Conservation (phyloP, 2,329 filamentous ascomycete genomes). For the Endocalyx cinctus region DNA sequence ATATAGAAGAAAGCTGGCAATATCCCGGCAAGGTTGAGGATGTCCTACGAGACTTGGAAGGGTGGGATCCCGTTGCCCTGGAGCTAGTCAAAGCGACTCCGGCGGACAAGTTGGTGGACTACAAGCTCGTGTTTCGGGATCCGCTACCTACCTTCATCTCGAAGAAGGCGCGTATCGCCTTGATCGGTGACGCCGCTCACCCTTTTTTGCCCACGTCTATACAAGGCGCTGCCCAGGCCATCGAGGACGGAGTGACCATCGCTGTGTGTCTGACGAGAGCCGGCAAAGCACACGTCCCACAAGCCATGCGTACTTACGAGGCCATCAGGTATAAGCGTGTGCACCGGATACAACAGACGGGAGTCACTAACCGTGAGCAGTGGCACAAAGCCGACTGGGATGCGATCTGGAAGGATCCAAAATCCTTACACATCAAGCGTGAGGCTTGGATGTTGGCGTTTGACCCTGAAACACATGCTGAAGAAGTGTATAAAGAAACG, state of each 20-base stretch:
- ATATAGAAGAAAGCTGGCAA: conserved; percentile 20
- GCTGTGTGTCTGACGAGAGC: conserved; percentile 36
- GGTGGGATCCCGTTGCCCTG: conserved; percentile 32
- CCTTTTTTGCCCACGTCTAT: conserved; percentile 44
- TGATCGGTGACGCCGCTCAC: conserved; percentile 48
- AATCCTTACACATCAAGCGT: conserved; percentile 38
- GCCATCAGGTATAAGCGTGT: conserved; percentile 43
- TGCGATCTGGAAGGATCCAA: conserved; percentile 37
- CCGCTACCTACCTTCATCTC: conserved; percentile 38
- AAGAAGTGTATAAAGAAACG: conserved; percentile 28
- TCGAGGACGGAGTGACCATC: conserved; percentile 45
- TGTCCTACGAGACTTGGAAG: conserved; percentile 23
- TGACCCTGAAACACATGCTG: conserved; percentile 43
- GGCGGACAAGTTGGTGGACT: conserved; percentile 28
- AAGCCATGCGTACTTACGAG: conserved; percentile 39
- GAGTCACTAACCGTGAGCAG: conserved; percentile 25
- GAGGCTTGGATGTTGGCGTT: conserved; percentile 46
- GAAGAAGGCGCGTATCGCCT: conserved; percentile 31
- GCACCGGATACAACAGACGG: conserved; percentile 41
- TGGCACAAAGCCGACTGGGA: conserved; percentile 50
- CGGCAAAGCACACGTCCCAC: conserved; percentile 24
- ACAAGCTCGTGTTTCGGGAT: conserved; percentile 34
- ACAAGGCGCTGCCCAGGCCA: conserved; percentile 43
- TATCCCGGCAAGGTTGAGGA: conserved; percentile 18
- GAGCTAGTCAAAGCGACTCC: conserved; percentile 34